Evolutionary conservation across 2,329 filamentous ascomycete genomes (phyloP), one percentile per base, ranked within the genome.

Genomic region (Diaporthe sp.): DNA sequence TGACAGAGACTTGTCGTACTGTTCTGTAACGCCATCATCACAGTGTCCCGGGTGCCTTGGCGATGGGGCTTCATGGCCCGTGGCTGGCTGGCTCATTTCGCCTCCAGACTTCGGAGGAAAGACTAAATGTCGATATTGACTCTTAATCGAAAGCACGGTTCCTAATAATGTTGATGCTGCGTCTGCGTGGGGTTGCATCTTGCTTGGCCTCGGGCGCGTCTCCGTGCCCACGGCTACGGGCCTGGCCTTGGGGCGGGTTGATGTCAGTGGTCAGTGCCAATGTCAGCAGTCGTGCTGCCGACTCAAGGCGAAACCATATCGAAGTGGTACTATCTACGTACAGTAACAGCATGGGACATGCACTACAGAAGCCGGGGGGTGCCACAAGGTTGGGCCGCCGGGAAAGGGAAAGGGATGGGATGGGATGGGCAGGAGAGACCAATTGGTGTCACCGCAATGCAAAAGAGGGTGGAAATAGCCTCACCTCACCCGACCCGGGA

Each of bases 381-480:
- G 55, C 22, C 39, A 61, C 47, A 20, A 53, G 58, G 57, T 53
- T 61, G 60, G 42, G 34, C 22, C 37, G 4, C n/a, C 15, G 61
- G 49, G 61, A 31, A 65, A 65, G 34, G 60, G 44, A n/a, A 73
- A n/a, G 71, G 71, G 34, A 25, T 47, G 71, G 71, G 34, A 25
- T 47, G 47, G 42, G 34, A 39, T 55, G 25, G 47, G 22, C 60
- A 37, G 55, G 44, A 39, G 37, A 72, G 58, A 60, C 75, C 71
- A 74, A 71, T 71, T 74, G 75, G 75, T 76, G 47, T 65, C 63
- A 67, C 71, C 63, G 71, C n/a, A 71, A 58, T 71, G 72, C 42
- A 51, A 51, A 74, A 22, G 28, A 34, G 25, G n/a, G 34, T 71
- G 65, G 65, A 70, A 58, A 74, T 72, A 74, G 58, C 72, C 63